Base-by-base conservation (phyloP, 2,329 filamentous ascomycete species). In the Alternaria infectoria region DNA sequence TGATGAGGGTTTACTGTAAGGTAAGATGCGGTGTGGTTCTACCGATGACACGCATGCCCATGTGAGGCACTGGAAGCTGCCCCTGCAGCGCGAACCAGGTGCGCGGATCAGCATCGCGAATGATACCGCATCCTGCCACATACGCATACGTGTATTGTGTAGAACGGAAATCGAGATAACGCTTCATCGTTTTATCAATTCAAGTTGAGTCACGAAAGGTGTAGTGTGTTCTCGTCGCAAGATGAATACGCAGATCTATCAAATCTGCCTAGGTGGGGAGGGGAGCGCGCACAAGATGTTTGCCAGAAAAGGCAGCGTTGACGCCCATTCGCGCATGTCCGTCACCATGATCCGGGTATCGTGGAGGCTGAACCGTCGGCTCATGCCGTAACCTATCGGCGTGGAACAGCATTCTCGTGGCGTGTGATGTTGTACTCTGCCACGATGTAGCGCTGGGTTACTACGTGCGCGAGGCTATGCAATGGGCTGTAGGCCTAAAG, bases 401-500 rank as follows among this genome's bases (percentile, higher is more conserved):
- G 17, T 54, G 11, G 45, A 17, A 28, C 23, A 40, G 17, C 25
- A n/a, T 49, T 30, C 30, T 51, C 44, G 44, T 47, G 17, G 44
- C 50, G 25, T 50, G 6, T 19, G 36, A 44, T 55, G 50, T 43
- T 56, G 57, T 59, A 23, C 57, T n/a, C 36, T 46, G 57, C 56
- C 56, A 36, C 58, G 51, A 60, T 60, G 58, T 50, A 58, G 56
- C 56, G 46, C 46, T 30, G 36, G 47, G 46, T 25, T 58, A n/a
- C 36, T 44, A 59, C 6, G 26, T 36, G 46, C 17, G 6, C 19
- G 36, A 46, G 59, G 59, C 59, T 49, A 54, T 57, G 59, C 59
- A 57, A 23, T 15, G 7, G 23, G 25, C 21, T 49, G 51, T 32
- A 32, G 43, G 51, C 30, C 51, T 56, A 13, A 30, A 28, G 25